Base-by-base conservation (phyloP, 208 protist genomes). In the Trypanosoma boissoni region DNA sequence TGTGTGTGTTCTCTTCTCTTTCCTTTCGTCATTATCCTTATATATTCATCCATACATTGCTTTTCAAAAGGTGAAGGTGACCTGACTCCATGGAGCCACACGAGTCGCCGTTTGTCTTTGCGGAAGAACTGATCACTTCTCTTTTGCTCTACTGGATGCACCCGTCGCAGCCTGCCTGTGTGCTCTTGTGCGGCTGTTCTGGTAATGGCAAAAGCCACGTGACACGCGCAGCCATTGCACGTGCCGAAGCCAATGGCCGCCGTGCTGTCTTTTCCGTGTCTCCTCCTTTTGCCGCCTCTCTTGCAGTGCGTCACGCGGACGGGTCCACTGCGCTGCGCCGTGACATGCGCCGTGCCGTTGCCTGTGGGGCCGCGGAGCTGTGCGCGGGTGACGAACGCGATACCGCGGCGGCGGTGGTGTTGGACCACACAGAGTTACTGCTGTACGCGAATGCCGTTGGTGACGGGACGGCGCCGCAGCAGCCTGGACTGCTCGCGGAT, bases 371-470 rank as follows among this genome's bases (percentile, higher is more conserved):
- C n/a, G n/a, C n/a, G n/a, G n/a, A n/a, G n/a, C n/a, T n/a, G n/a
- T n/a, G n/a, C 36, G 23, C 50, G 50, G 36, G 50, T 24, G n/a
- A 27, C 8, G 26, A 27, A 20, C 10, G 8, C 0, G 50, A 45
- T 27, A 8, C 43, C 3, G 53, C 58, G 18, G 51, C 87, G 2
- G 26, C 85, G 18, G 49, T 93, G 9, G 72, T 88, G 27, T 36
- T 93, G 14, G 83, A 93, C 39, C 86, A 88, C 68, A 32, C 83
- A 0, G 77, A 90, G 62, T 68, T 80, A 49, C 90, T 86, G 27
- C 41, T 85, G 10, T 46, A 46, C 23, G 12, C 29, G 3, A 29
- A 27, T 18, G 44, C 64, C 37, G 0, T 41, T 7, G 18, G 41
- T 12, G 37, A 28, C 3, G 49, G 21, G 32, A 29, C 44, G 8